Conservation (phyloP, 352 stramenopile species). For the Blastocystis sp. region DNA sequence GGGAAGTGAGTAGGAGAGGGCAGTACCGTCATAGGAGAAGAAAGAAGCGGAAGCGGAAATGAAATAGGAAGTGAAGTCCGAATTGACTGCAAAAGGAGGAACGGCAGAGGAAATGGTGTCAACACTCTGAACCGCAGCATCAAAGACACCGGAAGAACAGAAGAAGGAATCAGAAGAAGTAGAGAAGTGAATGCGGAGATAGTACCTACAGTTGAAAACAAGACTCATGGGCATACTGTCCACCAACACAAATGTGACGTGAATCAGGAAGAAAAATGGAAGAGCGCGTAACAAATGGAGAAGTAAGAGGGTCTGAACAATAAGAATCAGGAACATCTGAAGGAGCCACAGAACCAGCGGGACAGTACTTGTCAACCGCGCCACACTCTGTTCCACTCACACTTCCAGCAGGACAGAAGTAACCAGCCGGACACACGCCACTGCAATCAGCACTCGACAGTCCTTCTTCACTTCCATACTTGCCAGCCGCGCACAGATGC, state of each 20-base stretch:
- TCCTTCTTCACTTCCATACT: background rate
- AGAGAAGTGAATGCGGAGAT: background rate
- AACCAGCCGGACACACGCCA: no score
- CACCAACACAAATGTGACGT: slow-evolving; percentile 27
- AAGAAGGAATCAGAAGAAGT: background rate
- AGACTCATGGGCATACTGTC: background rate
- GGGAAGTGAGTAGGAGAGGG: no score
- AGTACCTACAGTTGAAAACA: background rate
- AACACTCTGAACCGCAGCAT: background rate
- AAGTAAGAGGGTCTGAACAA: background rate
- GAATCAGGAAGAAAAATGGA: background rate
- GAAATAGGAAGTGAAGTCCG: background rate
- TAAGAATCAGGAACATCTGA: background rate
- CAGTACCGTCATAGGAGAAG: no score
- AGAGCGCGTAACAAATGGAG: background rate
- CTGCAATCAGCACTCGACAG: background rate
- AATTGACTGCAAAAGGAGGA: slow-evolving; percentile 5
- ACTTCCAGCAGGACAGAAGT: no score
- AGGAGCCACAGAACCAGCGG: no score
- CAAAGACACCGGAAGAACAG: slow-evolving; percentile 5
- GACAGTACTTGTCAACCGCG: no score
- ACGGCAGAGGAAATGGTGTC: background rate
- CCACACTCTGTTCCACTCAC: no score
- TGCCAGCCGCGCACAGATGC: no score
- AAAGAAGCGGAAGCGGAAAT: background rate